Evolutionary conservation across 306 rosid species (phyloP), one percentile per base, ranked within the genome.

Genomic region (Malus sylvestris): DNA sequence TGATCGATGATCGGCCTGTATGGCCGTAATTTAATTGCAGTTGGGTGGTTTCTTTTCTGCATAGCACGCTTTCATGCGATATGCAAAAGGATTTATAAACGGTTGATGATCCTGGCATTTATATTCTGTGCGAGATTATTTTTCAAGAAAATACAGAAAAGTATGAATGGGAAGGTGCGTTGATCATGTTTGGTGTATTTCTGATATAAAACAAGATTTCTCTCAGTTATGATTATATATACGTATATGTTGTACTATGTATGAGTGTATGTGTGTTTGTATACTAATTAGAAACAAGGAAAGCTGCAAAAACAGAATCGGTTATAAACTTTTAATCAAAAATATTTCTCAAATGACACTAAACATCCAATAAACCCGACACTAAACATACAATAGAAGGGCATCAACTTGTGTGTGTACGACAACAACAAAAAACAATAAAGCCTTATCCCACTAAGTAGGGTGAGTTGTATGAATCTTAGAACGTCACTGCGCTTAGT

Each of bases 401-500:
- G 3, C 20, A 2, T 51, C 55, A 5, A 51, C 55, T 51, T 1
- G 55, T 51, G 3, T 18, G 2, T 16, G 2, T 15, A 16, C 2
- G 42, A 38, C 42, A 38, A 38, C 42, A 38, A 38, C 9, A 38
- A 38, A 38, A 38, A 38, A 8, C 42, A 38, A 38, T 38, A 38
- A 38, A 38, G 9, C 2, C 9, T 35, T 35, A 7, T 35, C 40
- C 40, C 7, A 35, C 0, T 6, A 6, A 6, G 9, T 35, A 7
- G 2, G 40, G 9, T 35, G 40, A 2, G 9, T 35, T 35, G 9
- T 35, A 35, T 1, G 9, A 35, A 35, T 35, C 2, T 35, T 35
- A 0, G 9, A 35, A 35, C 0, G 8, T 0, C 9, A 35, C 9
- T 35, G 0, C 0, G 9, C 42, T 38, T 2, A 0, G 10, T 38